These are phyloP conservation scores for Beta macrorhiza DNA, from an alignment of 179 eudicot genomes.

Conservation along the genomic window DNA sequence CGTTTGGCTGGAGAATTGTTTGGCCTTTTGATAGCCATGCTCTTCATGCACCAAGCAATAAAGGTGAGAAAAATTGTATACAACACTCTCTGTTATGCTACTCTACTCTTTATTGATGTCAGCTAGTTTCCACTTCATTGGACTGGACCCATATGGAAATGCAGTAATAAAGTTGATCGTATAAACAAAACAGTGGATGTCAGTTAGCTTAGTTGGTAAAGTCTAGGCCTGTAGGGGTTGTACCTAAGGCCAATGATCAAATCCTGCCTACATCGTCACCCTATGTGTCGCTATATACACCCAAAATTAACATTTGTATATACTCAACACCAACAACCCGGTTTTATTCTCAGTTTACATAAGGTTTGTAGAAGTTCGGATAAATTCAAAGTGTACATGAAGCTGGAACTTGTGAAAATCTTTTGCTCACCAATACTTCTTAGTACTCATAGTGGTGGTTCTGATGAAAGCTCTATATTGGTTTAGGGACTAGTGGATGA, in stretches of 20 bases:
- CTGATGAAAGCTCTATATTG: conserved; percentile 2
- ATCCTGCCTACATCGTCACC: too few relatives aligned
- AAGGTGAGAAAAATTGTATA: conserved; percentile 42
- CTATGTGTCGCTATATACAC: too few relatives aligned
- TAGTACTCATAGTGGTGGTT: background rate
- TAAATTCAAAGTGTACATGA: background rate
- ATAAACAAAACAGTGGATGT: too few relatives aligned
- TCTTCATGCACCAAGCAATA: conserved; percentile 93
- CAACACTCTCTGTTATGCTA: background rate
- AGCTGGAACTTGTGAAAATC: background rate
- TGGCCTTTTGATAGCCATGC: conserved; percentile 92
- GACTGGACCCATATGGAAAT: background rate
- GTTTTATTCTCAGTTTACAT: background rate
- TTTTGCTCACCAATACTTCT: too few relatives aligned
- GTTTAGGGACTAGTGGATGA: conserved; percentile 81
- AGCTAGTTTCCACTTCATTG: conserved; percentile 3
- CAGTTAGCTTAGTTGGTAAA: too few relatives aligned
- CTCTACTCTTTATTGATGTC: background rate
- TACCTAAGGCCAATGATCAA: too few relatives aligned
- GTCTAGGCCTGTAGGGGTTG: too few relatives aligned
- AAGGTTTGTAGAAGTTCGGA: background rate
- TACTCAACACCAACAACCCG: background rate
- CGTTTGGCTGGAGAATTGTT: conserved; percentile 92
- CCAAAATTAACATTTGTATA: background rate
- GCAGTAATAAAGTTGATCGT: background rate